Evolutionary conservation across 805 yeast species (phyloP).

Genomic region (Yarrowia deformans): DNA sequence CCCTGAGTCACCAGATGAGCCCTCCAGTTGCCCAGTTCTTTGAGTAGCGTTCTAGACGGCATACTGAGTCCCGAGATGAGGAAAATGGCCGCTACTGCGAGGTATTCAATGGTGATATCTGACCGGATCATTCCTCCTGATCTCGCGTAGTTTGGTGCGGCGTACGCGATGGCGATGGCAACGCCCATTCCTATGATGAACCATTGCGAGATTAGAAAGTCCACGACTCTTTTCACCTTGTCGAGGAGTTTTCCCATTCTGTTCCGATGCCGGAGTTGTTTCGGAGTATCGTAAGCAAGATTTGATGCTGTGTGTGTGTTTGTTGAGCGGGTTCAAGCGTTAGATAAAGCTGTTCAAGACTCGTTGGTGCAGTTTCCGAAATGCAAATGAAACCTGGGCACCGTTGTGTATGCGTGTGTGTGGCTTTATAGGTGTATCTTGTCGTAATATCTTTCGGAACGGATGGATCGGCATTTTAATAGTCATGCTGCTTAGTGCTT

Average conservation of each 20-base stretch:
- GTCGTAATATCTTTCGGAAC: background rate
- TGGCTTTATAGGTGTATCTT: background rate
- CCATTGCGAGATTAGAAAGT: conserved; percentile 61
- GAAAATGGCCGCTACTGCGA: conserved; percentile 87
- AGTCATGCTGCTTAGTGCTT: conserved; percentile 20
- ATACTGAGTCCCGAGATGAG: conserved; percentile 81
- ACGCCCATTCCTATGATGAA: conserved; percentile 75
- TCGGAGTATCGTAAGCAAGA: background rate
- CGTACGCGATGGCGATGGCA: conserved; percentile 75
- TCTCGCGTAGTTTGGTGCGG: conserved; percentile 82
- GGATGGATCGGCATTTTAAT: conserved; percentile 11
- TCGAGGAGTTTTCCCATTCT: conserved; percentile 2
- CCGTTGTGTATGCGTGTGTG: background rate
- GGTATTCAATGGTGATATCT: conserved; percentile 79
- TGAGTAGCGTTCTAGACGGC: conserved; percentile 65
- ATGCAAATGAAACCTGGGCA: background rate
- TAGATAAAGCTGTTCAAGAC: background rate
- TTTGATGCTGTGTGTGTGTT: background rate
- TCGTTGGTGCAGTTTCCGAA: background rate
- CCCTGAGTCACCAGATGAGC: conserved; percentile 76
- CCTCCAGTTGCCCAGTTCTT: conserved; percentile 78
- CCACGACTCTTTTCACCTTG: background rate
- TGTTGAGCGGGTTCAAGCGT: background rate
- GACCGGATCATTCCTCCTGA: conserved; percentile 79
- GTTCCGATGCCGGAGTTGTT: conserved; percentile 10